Conservation (phyloP, 108 stramenopile genomes). For the Nitzschia inconspicua region DNA sequence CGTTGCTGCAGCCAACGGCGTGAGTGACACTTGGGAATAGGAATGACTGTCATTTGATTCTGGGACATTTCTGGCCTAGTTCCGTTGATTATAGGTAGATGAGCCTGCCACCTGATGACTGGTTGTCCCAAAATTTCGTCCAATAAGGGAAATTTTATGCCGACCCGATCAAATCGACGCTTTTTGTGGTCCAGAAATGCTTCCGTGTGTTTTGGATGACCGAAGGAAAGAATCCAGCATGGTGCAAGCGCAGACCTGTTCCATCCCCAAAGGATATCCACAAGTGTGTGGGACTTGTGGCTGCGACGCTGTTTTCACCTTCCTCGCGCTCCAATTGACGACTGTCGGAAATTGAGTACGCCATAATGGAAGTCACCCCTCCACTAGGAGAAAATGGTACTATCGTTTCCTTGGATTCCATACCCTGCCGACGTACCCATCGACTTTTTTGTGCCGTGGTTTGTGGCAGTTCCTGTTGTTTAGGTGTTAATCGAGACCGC, state of each 20-base stretch:
- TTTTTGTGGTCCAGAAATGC: neutral
- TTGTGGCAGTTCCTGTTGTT: slow-evolving; percentile 10
- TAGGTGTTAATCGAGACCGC: slow-evolving; percentile 9
- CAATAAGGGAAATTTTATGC: slow-evolving; percentile 17
- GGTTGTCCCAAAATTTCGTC: slow-evolving; percentile 13
- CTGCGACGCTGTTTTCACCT: neutral
- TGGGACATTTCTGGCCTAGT: no score
- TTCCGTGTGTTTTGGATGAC: slow-evolving; percentile 29
- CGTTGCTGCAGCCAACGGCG: slow-evolving; percentile 32
- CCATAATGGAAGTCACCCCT: slow-evolving; percentile 28
- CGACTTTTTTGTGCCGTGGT: slow-evolving; percentile 1
- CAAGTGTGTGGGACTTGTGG: slow-evolving; percentile 22
- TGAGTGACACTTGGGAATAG: slow-evolving; percentile 45
- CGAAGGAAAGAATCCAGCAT: slow-evolving; percentile 63
- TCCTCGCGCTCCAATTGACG: neutral
- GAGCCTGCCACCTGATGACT: slow-evolving; percentile 29
- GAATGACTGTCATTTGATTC: slow-evolving; percentile 14
- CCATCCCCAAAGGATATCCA: slow-evolving; percentile 79
- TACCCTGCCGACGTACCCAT: neutral
- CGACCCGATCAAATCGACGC: neutral
- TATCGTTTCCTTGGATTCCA: neutral
- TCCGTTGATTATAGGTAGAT: slow-evolving; percentile 15
- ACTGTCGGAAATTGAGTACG: slow-evolving; percentile 4
- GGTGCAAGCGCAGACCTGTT: slow-evolving; percentile 58
- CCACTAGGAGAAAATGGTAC: slow-evolving; percentile 43